Evolutionary conservation across 805 yeast genomes (phyloP), one percentile per base, ranked within the genome.

Genomic region (Wickerhamiella brachini): DNA sequence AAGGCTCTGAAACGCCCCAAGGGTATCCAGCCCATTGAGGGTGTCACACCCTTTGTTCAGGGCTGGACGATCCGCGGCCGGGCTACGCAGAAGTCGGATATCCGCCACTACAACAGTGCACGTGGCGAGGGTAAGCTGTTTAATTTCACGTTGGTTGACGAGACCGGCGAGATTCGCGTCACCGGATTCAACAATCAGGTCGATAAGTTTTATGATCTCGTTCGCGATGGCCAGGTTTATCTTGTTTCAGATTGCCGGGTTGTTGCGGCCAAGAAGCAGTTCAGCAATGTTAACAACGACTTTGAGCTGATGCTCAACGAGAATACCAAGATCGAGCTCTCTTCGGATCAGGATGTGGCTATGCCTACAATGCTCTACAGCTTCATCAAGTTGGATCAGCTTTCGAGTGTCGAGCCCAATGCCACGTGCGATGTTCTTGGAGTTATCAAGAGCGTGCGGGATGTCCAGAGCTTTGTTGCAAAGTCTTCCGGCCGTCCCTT

Each of bases 151-250:
- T 79, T 93, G 53, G 69, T 90, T 52, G 98, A 93, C 65, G 95
- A 93, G 65, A 84, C 96, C 5, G 95, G 93, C 61, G 97, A 93
- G 70, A 93, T 93, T 59, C 77, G 93, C 62, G 97, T 95, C 10
- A 88, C 97, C 2, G 96, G 93, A 1, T 93, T 93, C 68, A 85
- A 85, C 65, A 90, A 86, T 39, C 76, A 77, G 59, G 96, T 90
- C 12, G 95, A 85, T 53, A 80, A 78, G 63, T 83, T 78, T 63
- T 81, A 78, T 69, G 85, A 83, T 58, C 61, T 80, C 29, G 68
- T 93, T 48, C 85, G 85, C 65, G 97, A 88, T 63, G 96, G 95
- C 37, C 81, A 84, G 66, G 94, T 85, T 7, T 93, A 87, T 64
- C 86, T 82, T 60, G 74, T 93, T 31, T 78, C 90, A 42, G 31